Evolutionary conservation across 2,329 filamentous ascomycete species (phyloP).

Genomic region (Fusarium pseudocircinatum): DNA sequence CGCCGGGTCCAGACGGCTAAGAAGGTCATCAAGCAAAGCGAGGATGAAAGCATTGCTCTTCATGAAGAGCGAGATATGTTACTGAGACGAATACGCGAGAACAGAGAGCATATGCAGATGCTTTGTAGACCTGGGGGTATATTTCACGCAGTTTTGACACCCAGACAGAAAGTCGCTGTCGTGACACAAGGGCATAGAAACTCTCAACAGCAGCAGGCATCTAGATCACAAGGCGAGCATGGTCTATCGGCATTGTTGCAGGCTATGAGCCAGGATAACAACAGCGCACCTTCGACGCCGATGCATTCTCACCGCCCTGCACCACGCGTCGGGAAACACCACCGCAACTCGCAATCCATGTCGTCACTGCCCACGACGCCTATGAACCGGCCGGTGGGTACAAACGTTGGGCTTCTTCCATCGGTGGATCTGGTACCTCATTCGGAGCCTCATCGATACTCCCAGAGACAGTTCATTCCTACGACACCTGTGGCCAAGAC

Average conservation of each 20-base stretch:
- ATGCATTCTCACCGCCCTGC: slow-evolving; percentile 56
- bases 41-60: slow-evolving; percentile 76
- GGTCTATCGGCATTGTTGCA: slow-evolving; percentile 84
- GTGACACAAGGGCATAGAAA: slow-evolving; percentile 55
- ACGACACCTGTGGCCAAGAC: slow-evolving; percentile 56
- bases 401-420: slow-evolving; percentile 65
- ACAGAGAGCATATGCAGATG: slow-evolving; percentile 84
- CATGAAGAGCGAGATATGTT: slow-evolving; percentile 80
- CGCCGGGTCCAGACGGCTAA: slow-evolving; percentile 77
- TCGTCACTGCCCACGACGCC: slow-evolving; percentile 87
- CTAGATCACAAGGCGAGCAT: slow-evolving; percentile 59
- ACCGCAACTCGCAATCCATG: slow-evolving; percentile 81
- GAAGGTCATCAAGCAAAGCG: slow-evolving; percentile 79
- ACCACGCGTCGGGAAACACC: slow-evolving; percentile 68
- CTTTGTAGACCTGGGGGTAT: slow-evolving; percentile 79
- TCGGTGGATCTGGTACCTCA: slow-evolving; percentile 70
- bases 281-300: slow-evolving; percentile 79
- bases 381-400: slow-evolving; percentile 60
- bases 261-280: slow-evolving; percentile 78
- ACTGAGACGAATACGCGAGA: slow-evolving; percentile 86
- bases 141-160: slow-evolving; percentile 70
- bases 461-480: slow-evolving; percentile 52
- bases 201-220: slow-evolving; percentile 63
- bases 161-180: slow-evolving; percentile 56
- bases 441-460: slow-evolving; percentile 63